Conservation (phyloP, 1,139 yeast species). For the Zygosaccharomyces pseudobailii region DNA sequence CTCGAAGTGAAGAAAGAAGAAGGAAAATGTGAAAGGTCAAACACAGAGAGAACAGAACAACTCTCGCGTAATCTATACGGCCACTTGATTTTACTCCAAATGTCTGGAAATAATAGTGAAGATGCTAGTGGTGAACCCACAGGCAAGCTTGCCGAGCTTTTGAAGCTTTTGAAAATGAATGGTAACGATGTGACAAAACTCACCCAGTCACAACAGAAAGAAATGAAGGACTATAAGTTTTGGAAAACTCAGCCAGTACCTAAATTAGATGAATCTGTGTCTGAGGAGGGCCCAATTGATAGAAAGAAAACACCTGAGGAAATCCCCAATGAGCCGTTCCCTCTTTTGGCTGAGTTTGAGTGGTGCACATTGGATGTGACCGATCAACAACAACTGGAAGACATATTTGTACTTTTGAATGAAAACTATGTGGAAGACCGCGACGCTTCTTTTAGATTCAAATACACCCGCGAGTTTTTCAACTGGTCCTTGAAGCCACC, state of each 20-base stretch:
- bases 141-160: conserved; percentile 38
- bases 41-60: no score
- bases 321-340: conserved; percentile 63
- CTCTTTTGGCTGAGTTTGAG: conserved; percentile 73
- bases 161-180: conserved; percentile 37
- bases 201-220: conserved; percentile 54
- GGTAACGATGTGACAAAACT: conserved; percentile 45
- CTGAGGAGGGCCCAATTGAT: conserved; percentile 82
- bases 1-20: neutral
- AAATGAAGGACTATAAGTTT: conserved; percentile 88
- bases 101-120: neutral
- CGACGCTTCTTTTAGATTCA: conserved; percentile 88
- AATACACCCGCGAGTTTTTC: conserved; percentile 76
- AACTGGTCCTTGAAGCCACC: conserved; percentile 95
- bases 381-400: conserved; percentile 35
- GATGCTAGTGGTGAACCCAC: conserved; percentile 8
- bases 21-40: neutral
- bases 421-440: conserved; percentile 93
- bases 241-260: conserved; percentile 99
- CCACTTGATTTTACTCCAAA: neutral
- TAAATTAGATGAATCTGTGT: conserved; percentile 60
- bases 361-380: conserved; percentile 81
- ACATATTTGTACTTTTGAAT: conserved; percentile 73
- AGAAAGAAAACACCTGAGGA: conserved; percentile 59
- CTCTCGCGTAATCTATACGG: neutral